Conservation (phyloP, 148 eudicot species). For the Vaccinium vitisidaea region DNA sequence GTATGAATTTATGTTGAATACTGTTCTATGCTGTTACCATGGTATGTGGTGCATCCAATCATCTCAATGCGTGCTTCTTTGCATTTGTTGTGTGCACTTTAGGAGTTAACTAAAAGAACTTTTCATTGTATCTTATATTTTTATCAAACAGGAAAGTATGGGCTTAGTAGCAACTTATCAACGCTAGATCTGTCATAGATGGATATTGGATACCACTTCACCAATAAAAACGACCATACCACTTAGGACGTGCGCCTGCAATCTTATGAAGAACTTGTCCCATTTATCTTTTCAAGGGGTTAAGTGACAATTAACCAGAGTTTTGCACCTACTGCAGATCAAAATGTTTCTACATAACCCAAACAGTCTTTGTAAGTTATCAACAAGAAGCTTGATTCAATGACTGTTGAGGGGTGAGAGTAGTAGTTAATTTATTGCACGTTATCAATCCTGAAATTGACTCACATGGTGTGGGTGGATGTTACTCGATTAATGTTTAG, state of each 20-base stretch:
- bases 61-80: neutral
- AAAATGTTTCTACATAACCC: neutral
- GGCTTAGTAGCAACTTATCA: neutral
- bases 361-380: neutral
- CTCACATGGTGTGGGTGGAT: neutral
- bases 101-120: slow-evolving; percentile 8
- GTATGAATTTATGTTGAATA: neutral
- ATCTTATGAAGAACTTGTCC: neutral
- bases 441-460: neutral
- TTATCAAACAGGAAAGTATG: neutral
- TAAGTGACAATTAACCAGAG: neutral
- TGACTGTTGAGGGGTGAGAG: neutral
- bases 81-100: slow-evolving; percentile 4
- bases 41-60: neutral
- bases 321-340: neutral
- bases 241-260: neutral
- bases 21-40: slow-evolving; percentile 1
- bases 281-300: neutral
- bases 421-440: neutral
- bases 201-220: neutral
- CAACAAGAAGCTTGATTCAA: neutral
- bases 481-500: neutral
- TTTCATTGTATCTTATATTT: neutral
- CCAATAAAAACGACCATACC: neutral
- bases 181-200: neutral